Base-by-base conservation (phyloP, 768 basidiomycete genomes). In the Auricularia auricula-judae region DNA sequence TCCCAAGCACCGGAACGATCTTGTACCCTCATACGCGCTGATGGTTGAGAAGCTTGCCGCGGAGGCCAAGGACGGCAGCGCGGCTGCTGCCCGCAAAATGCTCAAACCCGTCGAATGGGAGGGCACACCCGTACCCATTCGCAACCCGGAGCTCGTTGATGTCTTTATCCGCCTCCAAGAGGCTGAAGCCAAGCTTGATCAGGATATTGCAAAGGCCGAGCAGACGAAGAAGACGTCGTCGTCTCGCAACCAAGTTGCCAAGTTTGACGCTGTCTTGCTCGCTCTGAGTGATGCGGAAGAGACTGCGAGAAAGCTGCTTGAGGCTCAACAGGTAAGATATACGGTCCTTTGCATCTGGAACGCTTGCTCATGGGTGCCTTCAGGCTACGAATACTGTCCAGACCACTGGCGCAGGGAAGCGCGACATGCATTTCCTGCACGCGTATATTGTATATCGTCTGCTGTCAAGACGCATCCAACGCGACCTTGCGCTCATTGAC, bases 201-300 rank as follows among this genome's bases (percentile, higher is more conserved):
- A 76, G 34, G 72, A 74, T 64, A 73, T 70, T 36, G 70, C 71
- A 14, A 71, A 69, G 35, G 39, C 39, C 12, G 39, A 42, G 12
- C 71, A 72, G 56, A 67, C 66, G 12, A 67, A 66, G 12, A 72
- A 70, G 60, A 74, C 77, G 56, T 70, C 69, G 39, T 74, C 77
- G 64, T 85, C 87, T 3, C 90, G 90, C 73, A 85, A 83, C 65
- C 83, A 86, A 44, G 89, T 97, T 65, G 90, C 89, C 18, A 88
- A 90, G 0, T 98, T 91, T 69, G 94, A 97, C 76, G 85, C 85
- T 21, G 84, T 94, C 65, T 80, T 98, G 34, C 81, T 85, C 29
- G 87, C 92, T 1, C 73, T 97, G 66, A 92, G 91, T 64, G 95
- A 98, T 64, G 94, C 93, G 2, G 94, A 96, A 72, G 87, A 86